Evolutionary conservation across 2,329 filamentous ascomycete species (phyloP), one percentile per base, ranked within the genome.

Genomic region (Thielaviopsis musarum): DNA sequence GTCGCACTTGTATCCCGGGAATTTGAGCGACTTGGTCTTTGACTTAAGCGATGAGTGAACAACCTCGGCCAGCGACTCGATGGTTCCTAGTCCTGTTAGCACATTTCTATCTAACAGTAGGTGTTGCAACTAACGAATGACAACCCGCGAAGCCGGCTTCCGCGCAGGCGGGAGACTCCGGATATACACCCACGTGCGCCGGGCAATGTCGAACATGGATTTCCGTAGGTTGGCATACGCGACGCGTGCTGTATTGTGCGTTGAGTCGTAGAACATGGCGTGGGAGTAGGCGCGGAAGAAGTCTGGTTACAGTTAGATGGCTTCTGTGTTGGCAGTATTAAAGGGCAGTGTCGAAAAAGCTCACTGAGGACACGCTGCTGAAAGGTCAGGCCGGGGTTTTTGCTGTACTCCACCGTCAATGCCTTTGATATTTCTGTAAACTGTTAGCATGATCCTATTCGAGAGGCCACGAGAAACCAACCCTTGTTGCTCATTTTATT

Each of bases 261-360:
- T 71, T 4, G 87, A 87, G 69, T 94, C 89, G 65, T 88, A 84
- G 69, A 89, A 87, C 83, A 94, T 91, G 56, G 82, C 75, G 65
- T 93, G 87, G 57, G 90, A 84, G 68, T 95, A 88, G 57, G 93
- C 82, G 69, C 90, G 91, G 74, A 97, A 89, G 3, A 82, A 73
- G 65, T 77, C 78, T 81, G 59, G 54, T 15, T 12, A 12, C 10
- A 9, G 30, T 34, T 34, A 34, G 34, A 54, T 22, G n/a, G 51
- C 2, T 9, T 10, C 49, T 28, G 17, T n/a, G 17, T 3, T 19
- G 24, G 17, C 3, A 15, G 22, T 19, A 51, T 58, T 38, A 7
- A 4, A 34, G 21, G 49, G 63, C 9, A 62, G 52, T 12, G 21
- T 9, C 22, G 24, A 24, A 13, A 3, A 30, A 21, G 34, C 75